Evolutionary conservation across 2,329 filamentous ascomycete species (phyloP), one percentile per base, ranked within the genome.

Genomic region (Nemania sp.): DNA sequence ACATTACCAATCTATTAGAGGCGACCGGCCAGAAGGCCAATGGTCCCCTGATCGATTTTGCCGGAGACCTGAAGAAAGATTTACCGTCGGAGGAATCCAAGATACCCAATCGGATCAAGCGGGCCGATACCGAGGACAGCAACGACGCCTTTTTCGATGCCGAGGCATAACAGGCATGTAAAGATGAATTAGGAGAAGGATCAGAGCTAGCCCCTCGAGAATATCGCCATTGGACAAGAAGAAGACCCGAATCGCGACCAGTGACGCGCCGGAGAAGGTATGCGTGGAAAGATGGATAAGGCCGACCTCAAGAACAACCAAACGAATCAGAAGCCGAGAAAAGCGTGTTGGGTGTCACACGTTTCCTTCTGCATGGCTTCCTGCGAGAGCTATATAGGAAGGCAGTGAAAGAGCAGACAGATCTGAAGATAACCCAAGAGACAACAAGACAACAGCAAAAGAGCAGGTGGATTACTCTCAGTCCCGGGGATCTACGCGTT

Each of bases 21-120:
- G 72, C 78, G 9, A 85, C 83, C 5, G 81, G 82, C 12, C 78
- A 77, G 58, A 77, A 75, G 17, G 74, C 77, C 2, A 73, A 79
- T 0, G 82, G 83, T 0, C 80, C 83, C 1, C 72, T 86, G 49
- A 77, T 87, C 35, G 82, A 87, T 69, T 87, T 88, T 59, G 76
- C 81, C 15, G 68, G 79, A 11, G 84, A 87, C 59, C 45, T 87
- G 70, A 81, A 81, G 71, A 81, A 80, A 59, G 71, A 76, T 21
- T 67, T 87, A 39, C 82, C 82, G 3, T 59, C 70, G 29, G 66
- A 55, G 11, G 57, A 60, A 15, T 3, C 54, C 3, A 51, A 50
- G 18, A 15, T 13, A 15, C 52, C 66, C 5, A 62, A 66, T 5
- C 57, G 57, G 11, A 56, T 75, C 49, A 75, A 74, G 69, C 70